Conservation (phyloP, 2,329 filamentous ascomycete species). For the Curvularia lunata region DNA sequence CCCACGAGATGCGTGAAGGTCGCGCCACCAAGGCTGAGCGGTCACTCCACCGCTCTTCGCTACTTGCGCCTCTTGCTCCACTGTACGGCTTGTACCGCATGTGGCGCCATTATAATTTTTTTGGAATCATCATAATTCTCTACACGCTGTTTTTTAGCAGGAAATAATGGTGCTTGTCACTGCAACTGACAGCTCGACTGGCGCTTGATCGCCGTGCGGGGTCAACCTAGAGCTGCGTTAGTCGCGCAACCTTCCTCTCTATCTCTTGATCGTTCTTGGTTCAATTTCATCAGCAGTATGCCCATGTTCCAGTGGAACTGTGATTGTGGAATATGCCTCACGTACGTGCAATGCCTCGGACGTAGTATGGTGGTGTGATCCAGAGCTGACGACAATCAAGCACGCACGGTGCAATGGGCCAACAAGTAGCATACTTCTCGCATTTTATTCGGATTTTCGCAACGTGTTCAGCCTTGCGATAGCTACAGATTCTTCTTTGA, state of each 20-base stretch:
- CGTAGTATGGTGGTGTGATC: constrained; percentile 4
- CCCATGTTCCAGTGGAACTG: neutral
- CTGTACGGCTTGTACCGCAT: neutral
- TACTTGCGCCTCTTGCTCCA: neutral
- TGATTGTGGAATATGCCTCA: neutral
- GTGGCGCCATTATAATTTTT: too few species aligned
- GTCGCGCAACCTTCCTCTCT: neutral
- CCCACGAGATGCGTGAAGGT: constrained; percentile 20
- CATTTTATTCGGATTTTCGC: constrained; percentile 8
- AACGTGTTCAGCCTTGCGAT: neutral
- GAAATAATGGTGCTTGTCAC: neutral
- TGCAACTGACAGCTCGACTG: neutral
- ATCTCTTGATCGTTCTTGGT: neutral
- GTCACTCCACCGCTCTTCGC: constrained; percentile 30
- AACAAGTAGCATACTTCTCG: constrained; percentile 2
- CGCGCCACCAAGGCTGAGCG: constrained; percentile 28
- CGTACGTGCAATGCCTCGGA: neutral
- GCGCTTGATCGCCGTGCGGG: constrained; percentile 8
- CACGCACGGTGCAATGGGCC: constrained; percentile 3
- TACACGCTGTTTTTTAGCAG: neutral
- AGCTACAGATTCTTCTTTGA: neutral
- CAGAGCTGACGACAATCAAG: neutral
- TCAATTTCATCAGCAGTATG: neutral
- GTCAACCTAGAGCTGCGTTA: constrained; percentile 11
- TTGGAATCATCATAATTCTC: neutral